These are phyloP conservation scores for Elaeis oleifera DNA, from an alignment of 202 grass and related monocot species.

Conservation along the genomic window DNA sequence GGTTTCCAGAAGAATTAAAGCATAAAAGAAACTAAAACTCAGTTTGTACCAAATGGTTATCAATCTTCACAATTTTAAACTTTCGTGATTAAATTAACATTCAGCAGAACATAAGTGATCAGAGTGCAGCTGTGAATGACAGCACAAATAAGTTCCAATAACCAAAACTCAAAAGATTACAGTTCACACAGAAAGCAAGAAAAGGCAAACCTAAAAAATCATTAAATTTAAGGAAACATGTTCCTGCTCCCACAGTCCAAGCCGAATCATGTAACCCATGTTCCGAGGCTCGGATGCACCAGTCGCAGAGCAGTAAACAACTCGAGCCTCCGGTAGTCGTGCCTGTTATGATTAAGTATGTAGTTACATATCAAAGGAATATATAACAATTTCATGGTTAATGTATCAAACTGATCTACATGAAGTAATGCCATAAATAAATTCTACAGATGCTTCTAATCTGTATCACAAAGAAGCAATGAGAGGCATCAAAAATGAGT, in stretches of 20 bases:
- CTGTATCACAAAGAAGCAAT: too few relatives aligned
- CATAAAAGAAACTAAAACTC: too few relatives aligned
- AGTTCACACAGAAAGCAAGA: constrained; percentile 12
- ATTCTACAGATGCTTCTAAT: too few relatives aligned
- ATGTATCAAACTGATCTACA: too few relatives aligned
- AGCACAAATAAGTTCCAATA: constrained; percentile 1
- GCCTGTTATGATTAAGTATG: constrained; percentile 48
- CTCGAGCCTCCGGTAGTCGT: constrained; percentile 70
- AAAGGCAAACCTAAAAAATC: constrained; percentile 73
- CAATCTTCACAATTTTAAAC: too few relatives aligned
- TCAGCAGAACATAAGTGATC: too few relatives aligned
- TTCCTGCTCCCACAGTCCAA: constrained; percentile 89
- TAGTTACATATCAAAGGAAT: constrained; percentile 16
- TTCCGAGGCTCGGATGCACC: constrained; percentile 97
- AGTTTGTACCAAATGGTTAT: too few relatives aligned
- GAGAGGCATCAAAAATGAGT: too few relatives aligned
- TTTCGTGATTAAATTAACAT: too few relatives aligned
- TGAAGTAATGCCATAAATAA: too few relatives aligned
- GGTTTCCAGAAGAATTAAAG: too few relatives aligned
- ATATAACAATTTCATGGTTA: neutral
- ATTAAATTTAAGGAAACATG: constrained; percentile 64
- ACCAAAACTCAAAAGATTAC: constrained; percentile 6
- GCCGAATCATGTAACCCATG: constrained; percentile 96
- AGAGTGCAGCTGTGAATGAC: too few relatives aligned
- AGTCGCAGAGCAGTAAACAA: constrained; percentile 98